Base-by-base conservation (phyloP, 1,284 basidiomycete genomes). In the Ganoderma lucidum region DNA sequence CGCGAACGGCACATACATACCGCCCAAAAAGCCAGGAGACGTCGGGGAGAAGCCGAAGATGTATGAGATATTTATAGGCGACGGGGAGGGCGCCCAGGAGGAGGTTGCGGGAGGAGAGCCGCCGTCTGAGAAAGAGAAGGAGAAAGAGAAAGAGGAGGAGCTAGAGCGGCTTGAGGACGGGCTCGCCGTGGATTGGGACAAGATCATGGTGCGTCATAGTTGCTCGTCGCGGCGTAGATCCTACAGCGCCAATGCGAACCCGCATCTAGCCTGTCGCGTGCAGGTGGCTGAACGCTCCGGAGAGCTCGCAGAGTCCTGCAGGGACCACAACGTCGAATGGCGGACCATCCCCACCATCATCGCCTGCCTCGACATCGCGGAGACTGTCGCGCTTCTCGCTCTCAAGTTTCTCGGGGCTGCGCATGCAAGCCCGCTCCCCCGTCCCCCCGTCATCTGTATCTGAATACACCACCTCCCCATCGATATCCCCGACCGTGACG, bases 1-100 rank as follows among this genome's bases (percentile, higher is more conserved):
- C 71, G 82, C 84, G 35, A 87, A 88, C 70, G 90, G 89, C 19
- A 87, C 88, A 5, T 89, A 85, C 84, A 70, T 86, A 19, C 85
- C 86, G 23, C 64, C 64, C 14, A 56, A 48, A 14, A 41, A 44
- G 17, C 55, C 63, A 37, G 53, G 53, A 35, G 60, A 62, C 35
- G n/a, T 62, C 12, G 70, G 66, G 53, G 67, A 67, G 17, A 75
- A 72, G 55, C 77, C 76, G 48, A 70, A 58, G 55, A 69, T 78
- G 62, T 71, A 69, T 35, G 73, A 78, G 39, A 71, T 76, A 12
- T 70, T 72, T 23, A 56, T 77, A 28, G 58, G 62, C 10, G 59
- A 51, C 14, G 41, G 41, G 60, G 48, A 64, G 6, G 60, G 15
- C 15, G 28, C 17, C 30, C 8, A 28, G 12, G 32, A 35, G 53